phyloP scores from a whole-genome alignment of 2,329 filamentous ascomycete genomes.

The Paradendryphiella salina region DNA sequence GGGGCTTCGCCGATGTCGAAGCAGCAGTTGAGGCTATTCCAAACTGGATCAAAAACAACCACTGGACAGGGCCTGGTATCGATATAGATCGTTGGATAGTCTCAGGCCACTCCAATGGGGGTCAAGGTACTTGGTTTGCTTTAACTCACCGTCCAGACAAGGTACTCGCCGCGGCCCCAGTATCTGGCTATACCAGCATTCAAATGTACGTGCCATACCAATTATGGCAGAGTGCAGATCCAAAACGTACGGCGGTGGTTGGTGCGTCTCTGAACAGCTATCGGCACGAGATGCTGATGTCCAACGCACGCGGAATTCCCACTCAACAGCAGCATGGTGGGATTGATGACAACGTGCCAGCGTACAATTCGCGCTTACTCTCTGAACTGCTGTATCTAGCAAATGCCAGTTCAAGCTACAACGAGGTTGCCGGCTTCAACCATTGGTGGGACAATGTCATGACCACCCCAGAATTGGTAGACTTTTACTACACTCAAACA shows the following conservation, averaged over 20 bases:
- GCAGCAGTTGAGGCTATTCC: conserved; percentile 56
- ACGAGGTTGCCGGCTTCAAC: conserved; percentile 49
- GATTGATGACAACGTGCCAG: conserved; percentile 61
- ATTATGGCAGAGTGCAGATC: conserved; percentile 60
- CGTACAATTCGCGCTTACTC: conserved; percentile 61
- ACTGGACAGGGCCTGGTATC: conserved; percentile 55
- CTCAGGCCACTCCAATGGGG: conserved; percentile 63
- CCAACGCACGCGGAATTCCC: conserved; percentile 57
- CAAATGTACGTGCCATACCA: conserved; percentile 62
- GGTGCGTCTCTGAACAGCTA: conserved; percentile 57
- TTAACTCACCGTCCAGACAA: conserved; percentile 61
- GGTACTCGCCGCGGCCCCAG: conserved; percentile 59
- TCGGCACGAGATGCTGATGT: conserved; percentile 58
- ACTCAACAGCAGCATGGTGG: conserved; percentile 61
- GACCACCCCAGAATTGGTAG: conserved; percentile 54
- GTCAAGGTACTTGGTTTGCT: conserved; percentile 62
- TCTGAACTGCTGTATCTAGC: conserved; percentile 50
- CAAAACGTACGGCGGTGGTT: conserved; percentile 53
- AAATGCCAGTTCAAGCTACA: conserved; percentile 43
- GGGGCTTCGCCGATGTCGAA: conserved; percentile 61
- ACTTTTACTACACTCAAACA: conserved; percentile 53
- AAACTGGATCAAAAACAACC: conserved; percentile 54
- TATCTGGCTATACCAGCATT: conserved; percentile 63
- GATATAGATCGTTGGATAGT: conserved; percentile 56
- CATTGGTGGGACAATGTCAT: conserved; percentile 50